A percentile compares a stretch with the other conserved stretches of the same genome.
Evolutionary conservation across 2,329 filamentous ascomycete species (phyloP).

Genomic region (Fusarium duplospermum): DNA sequence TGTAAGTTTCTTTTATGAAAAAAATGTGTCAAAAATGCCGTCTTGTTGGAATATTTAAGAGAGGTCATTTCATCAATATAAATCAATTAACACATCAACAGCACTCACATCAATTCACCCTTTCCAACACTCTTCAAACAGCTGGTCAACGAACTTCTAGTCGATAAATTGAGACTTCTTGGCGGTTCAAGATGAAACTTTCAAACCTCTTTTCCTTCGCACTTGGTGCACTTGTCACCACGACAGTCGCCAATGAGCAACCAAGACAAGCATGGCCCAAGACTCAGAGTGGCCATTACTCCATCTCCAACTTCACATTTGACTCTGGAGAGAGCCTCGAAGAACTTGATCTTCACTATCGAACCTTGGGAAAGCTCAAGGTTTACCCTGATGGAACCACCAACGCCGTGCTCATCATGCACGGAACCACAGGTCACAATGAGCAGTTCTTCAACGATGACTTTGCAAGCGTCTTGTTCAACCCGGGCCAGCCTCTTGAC

Average conservation of each 20-base stretch:
- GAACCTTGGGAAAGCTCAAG: constrained; percentile 27
- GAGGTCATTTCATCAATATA: not conserved
- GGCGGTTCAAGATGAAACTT: not conserved
- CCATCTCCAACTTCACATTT: constrained; percentile 10
- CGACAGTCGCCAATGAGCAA: not conserved
- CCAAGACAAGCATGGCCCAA: not conserved
- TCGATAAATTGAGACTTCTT: not conserved
- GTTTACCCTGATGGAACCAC: constrained; percentile 9
- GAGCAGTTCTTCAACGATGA: constrained; percentile 19
- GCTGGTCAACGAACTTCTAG: not conserved
- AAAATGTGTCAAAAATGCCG: not conserved
- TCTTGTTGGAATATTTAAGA: not conserved
- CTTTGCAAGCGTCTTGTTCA: constrained; percentile 15
- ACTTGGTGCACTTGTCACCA: not conserved
- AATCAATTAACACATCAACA: not conserved
- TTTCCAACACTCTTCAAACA: not conserved
- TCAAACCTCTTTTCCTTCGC: not conserved
- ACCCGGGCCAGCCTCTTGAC: constrained; percentile 15
- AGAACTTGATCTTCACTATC: constrained; percentile 17
- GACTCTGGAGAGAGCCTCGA: constrained; percentile 7
- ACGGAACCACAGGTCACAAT: not conserved
- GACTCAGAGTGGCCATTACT: not conserved
- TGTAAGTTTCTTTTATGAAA: not conserved
- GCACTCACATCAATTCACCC: not conserved
- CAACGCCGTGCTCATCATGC: constrained; percentile 25